phyloP scores from a whole-genome alignment of 257 asterid species.

The Ophiorrhiza pumila region DNA sequence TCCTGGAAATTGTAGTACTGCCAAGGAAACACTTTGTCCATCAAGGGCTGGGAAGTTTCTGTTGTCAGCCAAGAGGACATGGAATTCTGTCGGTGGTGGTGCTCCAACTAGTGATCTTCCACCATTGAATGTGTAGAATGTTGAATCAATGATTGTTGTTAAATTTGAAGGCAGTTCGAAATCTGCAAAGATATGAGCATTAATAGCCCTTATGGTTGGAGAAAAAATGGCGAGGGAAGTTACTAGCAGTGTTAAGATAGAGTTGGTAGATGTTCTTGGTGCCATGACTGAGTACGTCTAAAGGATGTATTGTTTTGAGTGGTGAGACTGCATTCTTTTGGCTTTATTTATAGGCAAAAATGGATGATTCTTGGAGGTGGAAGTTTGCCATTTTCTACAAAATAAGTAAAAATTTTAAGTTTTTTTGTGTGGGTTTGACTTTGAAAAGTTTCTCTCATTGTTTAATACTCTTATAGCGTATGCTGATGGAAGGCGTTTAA shows the following conservation, averaged over 20 bases:
- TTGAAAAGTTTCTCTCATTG: not conserved
- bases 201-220: not conserved
- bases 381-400: not conserved
- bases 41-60: constrained; percentile 21
- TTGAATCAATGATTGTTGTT: not conserved
- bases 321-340: not conserved
- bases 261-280: not conserved
- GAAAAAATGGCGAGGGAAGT: constrained; percentile 1
- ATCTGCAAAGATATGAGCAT: constrained; percentile 6
- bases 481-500: not conserved
- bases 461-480: not conserved
- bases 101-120: constrained; percentile 19
- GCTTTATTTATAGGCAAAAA: constrained; percentile 3
- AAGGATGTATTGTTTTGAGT: not conserved
- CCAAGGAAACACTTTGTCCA: constrained; percentile 28
- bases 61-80: constrained; percentile 7
- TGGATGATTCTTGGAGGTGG: not conserved
- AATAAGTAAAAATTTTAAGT: not conserved
- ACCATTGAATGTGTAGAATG: constrained; percentile 19
- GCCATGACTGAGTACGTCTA: not conserved
- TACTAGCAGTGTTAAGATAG: not conserved
- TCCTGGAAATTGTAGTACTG: constrained; percentile 22
- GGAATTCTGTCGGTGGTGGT: constrained; percentile 1
- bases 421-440: not conserved
- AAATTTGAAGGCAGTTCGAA: not conserved